Percentiles rank a stretch among this genome's conserved stretches.
phyloP scores from a whole-genome alignment of 1,284 basidiomycete genomes.

The Trichosporon ovoides region DNA sequence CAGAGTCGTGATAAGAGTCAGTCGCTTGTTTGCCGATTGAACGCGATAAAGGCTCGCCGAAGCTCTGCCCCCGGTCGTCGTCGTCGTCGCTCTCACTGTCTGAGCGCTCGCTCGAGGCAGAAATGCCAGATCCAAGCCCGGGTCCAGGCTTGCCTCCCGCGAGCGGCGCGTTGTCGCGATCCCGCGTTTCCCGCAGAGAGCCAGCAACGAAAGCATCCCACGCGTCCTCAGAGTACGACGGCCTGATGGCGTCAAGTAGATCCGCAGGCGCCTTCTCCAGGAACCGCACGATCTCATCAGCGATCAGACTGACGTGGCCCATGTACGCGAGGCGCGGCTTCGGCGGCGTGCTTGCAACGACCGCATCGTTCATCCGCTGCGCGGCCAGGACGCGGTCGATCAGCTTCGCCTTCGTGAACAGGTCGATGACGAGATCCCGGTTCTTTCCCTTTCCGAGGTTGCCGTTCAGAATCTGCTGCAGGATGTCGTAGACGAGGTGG shows the following conservation, averaged over 20 bases:
- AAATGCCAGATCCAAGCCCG: slow-evolving; percentile 13
- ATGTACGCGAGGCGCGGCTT: slow-evolving; percentile 80
- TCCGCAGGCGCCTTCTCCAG: slow-evolving; percentile 75
- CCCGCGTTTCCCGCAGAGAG: slow-evolving; percentile 77
- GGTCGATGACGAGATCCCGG: slow-evolving; percentile 68
- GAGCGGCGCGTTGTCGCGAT: slow-evolving; percentile 67
- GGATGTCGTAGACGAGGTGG: slow-evolving; percentile 91
- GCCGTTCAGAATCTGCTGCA: slow-evolving; percentile 93
- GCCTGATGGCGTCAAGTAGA: slow-evolving; percentile 60
- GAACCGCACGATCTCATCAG: slow-evolving; percentile 50
- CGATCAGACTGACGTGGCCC: slow-evolving; percentile 90
- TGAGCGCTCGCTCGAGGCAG: slow-evolving; percentile 15
- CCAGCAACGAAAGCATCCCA: slow-evolving; percentile 85
- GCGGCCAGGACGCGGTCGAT: slow-evolving; percentile 79
- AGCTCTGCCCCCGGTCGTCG: slow-evolving; percentile 27
- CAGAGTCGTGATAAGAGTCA: slow-evolving; percentile 27
- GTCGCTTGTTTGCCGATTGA: slow-evolving; percentile 18
- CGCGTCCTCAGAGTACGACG: slow-evolving; percentile 66
- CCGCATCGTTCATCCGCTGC: slow-evolving; percentile 65
- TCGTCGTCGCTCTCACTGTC: slow-evolving; percentile 33
- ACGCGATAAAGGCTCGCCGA: slow-evolving; percentile 42
- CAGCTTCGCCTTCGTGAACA: slow-evolving; percentile 73
- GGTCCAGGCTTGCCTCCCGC: slow-evolving; percentile 59
- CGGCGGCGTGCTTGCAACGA: slow-evolving; percentile 6
- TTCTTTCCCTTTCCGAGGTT: slow-evolving; percentile 69